Evolutionary conservation across 2,329 filamentous ascomycete species (phyloP), one percentile per base, ranked within the genome.

Genomic region (Xylaria hypoxylon): DNA sequence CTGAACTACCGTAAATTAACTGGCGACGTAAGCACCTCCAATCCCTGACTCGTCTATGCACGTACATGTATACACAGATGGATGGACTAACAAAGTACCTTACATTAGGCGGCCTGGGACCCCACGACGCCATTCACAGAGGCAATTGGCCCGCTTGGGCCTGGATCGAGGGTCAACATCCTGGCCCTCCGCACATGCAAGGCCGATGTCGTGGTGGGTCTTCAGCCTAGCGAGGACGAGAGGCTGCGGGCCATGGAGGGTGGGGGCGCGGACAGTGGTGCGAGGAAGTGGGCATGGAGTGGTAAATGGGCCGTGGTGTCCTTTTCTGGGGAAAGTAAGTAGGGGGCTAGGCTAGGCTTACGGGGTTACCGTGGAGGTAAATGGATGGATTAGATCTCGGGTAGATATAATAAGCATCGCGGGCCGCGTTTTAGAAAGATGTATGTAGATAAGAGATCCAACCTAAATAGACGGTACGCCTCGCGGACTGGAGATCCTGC

Each of bases 291-390:
- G 95, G 94, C 93, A 0, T 98, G 94, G 94, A 92, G 88, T 75
- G 95, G 95, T 47, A 97, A 97, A 80, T 98, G 93, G 92, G 95
- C 95, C 5, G 93, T 98, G n/a, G 90, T 97, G 4, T 94, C 92
- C 33, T 93, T 94, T 74, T 93, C 86, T 51, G 86, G 90, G 72
- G 92, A 92, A 59, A 64, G 26, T 19, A 31, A 3, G 31, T 4
- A 22, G n/a, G 11, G 33, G n/a, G n/a, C n/a, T n/a, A n/a, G n/a
- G 52, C 28, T 40, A 22, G 51, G 35, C 11, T 15, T 4, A 38
- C 13, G 35, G 11, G 35, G 45, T 28, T 51, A 6, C 28, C 7
- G 31, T n/a, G 10, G 47, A 44, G 33, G 33, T 7, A n/a, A n/a
- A 26, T 55, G 7, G 10, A 52, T 28, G n/a, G 8, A 40, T 26